Evolutionary conservation across 2,329 filamentous ascomycete species (phyloP), one percentile per base, ranked within the genome.

Genomic region (Neurospora sp.): DNA sequence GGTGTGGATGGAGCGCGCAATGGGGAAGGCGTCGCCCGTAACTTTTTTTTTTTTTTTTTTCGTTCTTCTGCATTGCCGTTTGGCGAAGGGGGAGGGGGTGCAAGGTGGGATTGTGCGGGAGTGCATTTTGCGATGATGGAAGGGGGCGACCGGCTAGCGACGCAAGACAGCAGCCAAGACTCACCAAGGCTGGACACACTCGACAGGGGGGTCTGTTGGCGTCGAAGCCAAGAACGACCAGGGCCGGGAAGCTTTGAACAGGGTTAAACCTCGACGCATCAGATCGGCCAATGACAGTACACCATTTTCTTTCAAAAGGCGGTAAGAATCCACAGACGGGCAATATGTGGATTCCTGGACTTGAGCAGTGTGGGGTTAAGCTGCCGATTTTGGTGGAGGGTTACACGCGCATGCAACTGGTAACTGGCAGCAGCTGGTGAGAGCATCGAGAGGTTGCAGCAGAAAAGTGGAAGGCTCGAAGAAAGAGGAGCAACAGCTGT

Each of bases 71-170:
- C 36, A 66, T 33, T 72, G 71, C 73, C 71, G 69, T 71, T 74
- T 73, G 70, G 72, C 23, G 23, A 33, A 33, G 23, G 46, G 46
- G 6, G 13, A 15, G n/a, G 19, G 52, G 46, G 23, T 52, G 43
- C 43, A 52, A 72, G 69, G 68, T 68, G 70, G 71, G 67, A 67
- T 69, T 69, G 66, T 70, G 70, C 68, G 69, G 70, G 67, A 67
- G 68, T 71, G 73, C 52, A 62, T 74, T 71, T 75, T 72, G 74
- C 73, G 68, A 72, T 70, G 69, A 71, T 71, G 72, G 72, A 72
- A 70, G 58, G 72, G 72, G 72, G 71, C 70, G 71, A 70, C 72
- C 69, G 70, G 73, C 70, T 72, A 68, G 73, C 69, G 71, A 70
- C 72, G 71, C 67, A 68, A 71, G 58, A 67, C 43, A 69, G 70